Conservation (phyloP, 441 rosid species). For the Populus trichocarpa region DNA sequence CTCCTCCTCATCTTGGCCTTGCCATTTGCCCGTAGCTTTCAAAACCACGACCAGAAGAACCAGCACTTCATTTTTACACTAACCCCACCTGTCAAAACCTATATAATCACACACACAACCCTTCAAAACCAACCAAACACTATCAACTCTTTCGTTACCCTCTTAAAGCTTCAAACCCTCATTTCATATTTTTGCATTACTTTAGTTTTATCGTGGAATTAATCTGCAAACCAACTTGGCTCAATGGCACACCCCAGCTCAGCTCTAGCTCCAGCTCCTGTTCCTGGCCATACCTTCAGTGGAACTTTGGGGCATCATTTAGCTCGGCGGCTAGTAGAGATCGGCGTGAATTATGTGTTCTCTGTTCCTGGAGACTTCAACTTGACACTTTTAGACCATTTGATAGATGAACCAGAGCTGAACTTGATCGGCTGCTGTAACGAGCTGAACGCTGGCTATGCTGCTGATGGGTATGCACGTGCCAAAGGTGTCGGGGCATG, state of each 20-base stretch:
- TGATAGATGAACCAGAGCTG: slow-evolving; percentile 69
- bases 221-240: slow-evolving; percentile 28
- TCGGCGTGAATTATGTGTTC: slow-evolving; percentile 73
- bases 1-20: not conserved
- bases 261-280: slow-evolving; percentile 16
- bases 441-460: slow-evolving; percentile 88
- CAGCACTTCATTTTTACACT: not conserved
- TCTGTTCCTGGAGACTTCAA: slow-evolving; percentile 94
- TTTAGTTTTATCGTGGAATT: slow-evolving; percentile 24
- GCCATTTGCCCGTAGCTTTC: slow-evolving; percentile 24
- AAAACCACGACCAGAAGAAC: not conserved
- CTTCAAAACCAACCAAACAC: not conserved
- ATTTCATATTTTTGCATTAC: not conserved
- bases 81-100: not conserved
- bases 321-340: slow-evolving; percentile 75
- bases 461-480: slow-evolving; percentile 81
- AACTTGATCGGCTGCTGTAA: slow-evolving; percentile 87
- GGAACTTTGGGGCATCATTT: slow-evolving; percentile 77
- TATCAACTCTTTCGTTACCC: not conserved
- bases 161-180: not conserved
- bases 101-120: not conserved
- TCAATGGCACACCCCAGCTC: slow-evolving; percentile 24
- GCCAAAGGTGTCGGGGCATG: slow-evolving; percentile 80
- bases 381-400: slow-evolving; percentile 70
- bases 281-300: slow-evolving; percentile 14